These are phyloP conservation scores for Colletotrichum paranaense DNA, from an alignment of 2,329 filamentous ascomycete genomes.

Conservation along the genomic window DNA sequence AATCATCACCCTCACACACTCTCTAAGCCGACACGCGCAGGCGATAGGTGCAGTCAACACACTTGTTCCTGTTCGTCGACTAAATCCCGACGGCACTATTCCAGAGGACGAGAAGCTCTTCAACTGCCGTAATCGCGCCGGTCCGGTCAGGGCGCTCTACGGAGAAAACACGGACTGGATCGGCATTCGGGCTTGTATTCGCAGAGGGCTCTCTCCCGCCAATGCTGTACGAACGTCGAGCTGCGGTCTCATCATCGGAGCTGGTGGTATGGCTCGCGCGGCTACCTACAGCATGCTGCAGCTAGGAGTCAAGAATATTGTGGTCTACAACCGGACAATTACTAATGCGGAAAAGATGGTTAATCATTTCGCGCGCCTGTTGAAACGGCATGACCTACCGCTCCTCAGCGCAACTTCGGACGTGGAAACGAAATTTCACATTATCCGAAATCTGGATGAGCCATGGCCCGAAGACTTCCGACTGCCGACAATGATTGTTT, in stretches of 20 bases:
- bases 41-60: constrained; percentile 84
- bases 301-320: constrained; percentile 80
- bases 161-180: constrained; percentile 89
- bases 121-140: constrained; percentile 70
- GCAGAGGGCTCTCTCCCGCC: constrained; percentile 78
- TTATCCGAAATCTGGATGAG: constrained; percentile 68
- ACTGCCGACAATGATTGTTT: constrained; percentile 79
- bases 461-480: constrained; percentile 73
- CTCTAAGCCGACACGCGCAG: constrained; percentile 77
- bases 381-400: constrained; percentile 55
- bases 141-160: constrained; percentile 76
- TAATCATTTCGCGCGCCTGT: constrained; percentile 73
- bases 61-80: constrained; percentile 74
- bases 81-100: constrained; percentile 67
- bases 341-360: constrained; percentile 76
- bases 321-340: constrained; percentile 77
- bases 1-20: constrained; percentile 75
- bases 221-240: constrained; percentile 69
- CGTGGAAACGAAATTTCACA: constrained; percentile 60
- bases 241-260: constrained; percentile 71
- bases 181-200: constrained; percentile 79
- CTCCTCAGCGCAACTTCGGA: constrained; percentile 50
- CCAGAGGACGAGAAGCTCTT: constrained; percentile 65
- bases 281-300: constrained; percentile 84
- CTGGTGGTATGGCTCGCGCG: constrained; percentile 81